Conservation (phyloP, 108 stramenopile species). For the Licmophora abbreviata region DNA sequence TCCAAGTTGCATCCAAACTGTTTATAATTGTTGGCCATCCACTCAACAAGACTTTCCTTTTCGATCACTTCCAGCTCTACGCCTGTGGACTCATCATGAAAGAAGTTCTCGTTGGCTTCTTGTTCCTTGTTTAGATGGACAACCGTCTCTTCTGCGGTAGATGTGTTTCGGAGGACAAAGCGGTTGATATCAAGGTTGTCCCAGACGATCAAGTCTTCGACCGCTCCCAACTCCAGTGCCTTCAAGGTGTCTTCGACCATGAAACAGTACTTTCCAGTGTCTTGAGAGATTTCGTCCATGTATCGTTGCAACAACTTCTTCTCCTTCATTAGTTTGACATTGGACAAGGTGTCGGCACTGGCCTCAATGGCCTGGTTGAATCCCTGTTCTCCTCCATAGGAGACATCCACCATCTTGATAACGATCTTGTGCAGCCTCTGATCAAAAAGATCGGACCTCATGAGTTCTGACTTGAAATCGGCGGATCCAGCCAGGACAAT, state of each 20-base stretch:
- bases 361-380: slow-evolving; percentile 99
- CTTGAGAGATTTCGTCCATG: slow-evolving; percentile 98
- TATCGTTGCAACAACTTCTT: slow-evolving; percentile 95
- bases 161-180: slow-evolving; percentile 72
- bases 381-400: slow-evolving; percentile 96
- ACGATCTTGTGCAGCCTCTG: slow-evolving; percentile 88
- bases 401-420: slow-evolving; percentile 96
- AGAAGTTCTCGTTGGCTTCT: slow-evolving; percentile 75
- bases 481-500: slow-evolving; percentile 96
- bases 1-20: slow-evolving; percentile 93
- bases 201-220: slow-evolving; percentile 97
- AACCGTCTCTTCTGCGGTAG: slow-evolving; percentile 77
- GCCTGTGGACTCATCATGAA: slow-evolving; percentile 83
- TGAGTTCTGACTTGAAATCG: slow-evolving; percentile 96
- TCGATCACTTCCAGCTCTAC: slow-evolving; percentile 91
- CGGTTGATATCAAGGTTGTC: slow-evolving; percentile 88
- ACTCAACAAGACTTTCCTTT: slow-evolving; percentile 92
- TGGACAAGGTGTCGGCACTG: slow-evolving; percentile 87
- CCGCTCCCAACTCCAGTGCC: slow-evolving; percentile 95
- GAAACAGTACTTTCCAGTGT: slow-evolving; percentile 99
- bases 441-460: slow-evolving; percentile 94
- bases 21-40: slow-evolving; percentile 98
- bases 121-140: slow-evolving; percentile 88
- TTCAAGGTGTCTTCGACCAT: slow-evolving; percentile 97
- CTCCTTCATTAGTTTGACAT: slow-evolving; percentile 98